phyloP scores from a whole-genome alignment of 1,284 basidiomycete genomes.

The Puccinia triticina region DNA sequence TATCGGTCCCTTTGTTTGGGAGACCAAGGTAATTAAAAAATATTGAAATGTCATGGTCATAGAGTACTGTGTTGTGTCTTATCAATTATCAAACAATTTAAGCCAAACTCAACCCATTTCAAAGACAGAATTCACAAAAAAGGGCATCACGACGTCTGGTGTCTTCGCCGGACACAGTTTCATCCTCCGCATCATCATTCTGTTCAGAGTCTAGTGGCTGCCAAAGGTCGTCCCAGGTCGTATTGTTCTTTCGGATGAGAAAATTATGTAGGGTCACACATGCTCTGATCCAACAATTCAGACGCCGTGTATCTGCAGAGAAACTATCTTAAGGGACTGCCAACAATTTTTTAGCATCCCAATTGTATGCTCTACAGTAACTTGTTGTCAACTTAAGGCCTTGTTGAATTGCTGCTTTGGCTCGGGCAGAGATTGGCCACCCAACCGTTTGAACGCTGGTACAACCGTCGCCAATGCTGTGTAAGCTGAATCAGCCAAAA shows the following conservation, averaged over 20 bases:
- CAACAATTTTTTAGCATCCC: constrained; percentile 27
- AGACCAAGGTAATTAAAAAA: background rate
- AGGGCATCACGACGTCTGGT: background rate
- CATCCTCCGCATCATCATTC: background rate
- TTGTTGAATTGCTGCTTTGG: constrained; percentile 17
- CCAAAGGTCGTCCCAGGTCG: background rate
- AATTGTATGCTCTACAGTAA: constrained; percentile 25
- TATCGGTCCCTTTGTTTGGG: no score
- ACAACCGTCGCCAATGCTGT: background rate
- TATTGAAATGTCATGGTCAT: no score
- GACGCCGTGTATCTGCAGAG: background rate
- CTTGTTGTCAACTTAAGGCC: background rate
- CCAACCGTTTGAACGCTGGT: background rate
- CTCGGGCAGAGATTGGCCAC: background rate
- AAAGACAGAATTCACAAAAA: background rate
- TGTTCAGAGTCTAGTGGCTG: background rate
- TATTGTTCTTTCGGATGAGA: background rate
- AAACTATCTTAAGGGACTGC: background rate
- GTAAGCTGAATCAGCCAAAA: constrained; percentile 31
- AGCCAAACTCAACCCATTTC: no score
- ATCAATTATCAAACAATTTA: no score
- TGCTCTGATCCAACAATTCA: background rate
- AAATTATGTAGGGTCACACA: constrained; percentile 15
- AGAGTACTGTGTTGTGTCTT: no score
- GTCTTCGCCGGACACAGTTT: background rate